Evolutionary conservation across 371 early-diverging fungal species (phyloP).

Genomic region (Mortierella sp.): DNA sequence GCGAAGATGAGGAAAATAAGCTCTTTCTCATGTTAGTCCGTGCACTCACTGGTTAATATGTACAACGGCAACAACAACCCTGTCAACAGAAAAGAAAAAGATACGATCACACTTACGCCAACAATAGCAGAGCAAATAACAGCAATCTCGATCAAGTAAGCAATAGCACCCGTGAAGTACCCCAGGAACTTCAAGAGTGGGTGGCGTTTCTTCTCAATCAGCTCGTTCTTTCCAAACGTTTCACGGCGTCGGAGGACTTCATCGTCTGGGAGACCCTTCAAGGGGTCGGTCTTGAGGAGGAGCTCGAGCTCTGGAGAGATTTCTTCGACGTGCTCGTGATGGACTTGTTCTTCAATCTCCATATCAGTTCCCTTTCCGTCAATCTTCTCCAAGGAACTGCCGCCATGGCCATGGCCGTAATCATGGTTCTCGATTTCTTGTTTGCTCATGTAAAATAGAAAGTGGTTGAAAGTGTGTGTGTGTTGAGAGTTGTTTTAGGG

Average conservation of each 20-base stretch:
- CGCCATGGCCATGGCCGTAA: background rate
- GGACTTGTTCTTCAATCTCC: conserved; percentile 70
- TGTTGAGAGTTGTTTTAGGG: background rate
- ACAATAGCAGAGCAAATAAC: conserved; percentile 67
- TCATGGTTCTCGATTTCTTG: conserved; percentile 29
- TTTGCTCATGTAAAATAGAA: conserved; percentile 37
- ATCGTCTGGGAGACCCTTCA: conserved; percentile 70
- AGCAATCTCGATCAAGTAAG: conserved; percentile 89
- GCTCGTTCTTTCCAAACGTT: conserved; percentile 81
- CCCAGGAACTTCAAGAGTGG: conserved; percentile 89
- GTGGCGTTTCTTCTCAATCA: conserved; percentile 86
- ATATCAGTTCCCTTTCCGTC: conserved; percentile 41
- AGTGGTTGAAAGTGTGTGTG: background rate
- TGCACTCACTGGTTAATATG: background rate
- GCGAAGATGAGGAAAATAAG: background rate
- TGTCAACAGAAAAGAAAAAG: background rate
- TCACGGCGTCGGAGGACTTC: conserved; percentile 73
- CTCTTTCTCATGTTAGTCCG: background rate
- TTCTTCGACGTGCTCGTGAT: conserved; percentile 78
- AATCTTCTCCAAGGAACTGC: background rate
- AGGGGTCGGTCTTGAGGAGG: conserved; percentile 79
- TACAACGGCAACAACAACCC: too few relatives aligned
- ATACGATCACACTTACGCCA: conserved; percentile 17
- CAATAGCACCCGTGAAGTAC: conserved; percentile 93
- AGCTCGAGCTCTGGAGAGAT: conserved; percentile 82